Conservation (phyloP, 805 yeast species). For the Danielia reshetovae region DNA sequence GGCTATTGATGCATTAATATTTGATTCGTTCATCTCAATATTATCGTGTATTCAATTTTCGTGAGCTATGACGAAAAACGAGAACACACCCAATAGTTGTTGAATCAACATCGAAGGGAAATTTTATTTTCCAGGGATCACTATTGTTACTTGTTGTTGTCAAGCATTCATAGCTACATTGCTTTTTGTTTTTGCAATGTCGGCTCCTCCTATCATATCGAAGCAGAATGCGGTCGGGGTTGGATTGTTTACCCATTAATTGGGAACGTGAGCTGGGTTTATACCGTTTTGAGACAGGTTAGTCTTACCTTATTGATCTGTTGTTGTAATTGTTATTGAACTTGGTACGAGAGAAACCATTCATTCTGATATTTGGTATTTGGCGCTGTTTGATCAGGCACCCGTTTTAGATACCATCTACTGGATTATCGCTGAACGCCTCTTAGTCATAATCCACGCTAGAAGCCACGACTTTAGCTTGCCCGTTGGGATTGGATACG, state of each 20-base stretch:
- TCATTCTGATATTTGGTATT: not conserved
- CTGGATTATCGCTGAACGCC: conserved; percentile 48
- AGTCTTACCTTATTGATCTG: conserved; percentile 41
- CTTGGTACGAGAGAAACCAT: not conserved
- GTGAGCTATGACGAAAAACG: too few species aligned
- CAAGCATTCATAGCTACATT: conserved; percentile 36
- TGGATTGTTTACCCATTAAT: conserved; percentile 46
- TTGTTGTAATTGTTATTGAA: not conserved
- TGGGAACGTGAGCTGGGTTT: conserved; percentile 43
- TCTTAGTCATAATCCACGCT: conserved; percentile 23
- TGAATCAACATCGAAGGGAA: too few species aligned
- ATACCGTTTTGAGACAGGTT: conserved; percentile 46
- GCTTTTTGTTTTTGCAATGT: conserved; percentile 46
- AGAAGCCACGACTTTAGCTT: conserved; percentile 1
- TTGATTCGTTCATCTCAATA: too few species aligned
- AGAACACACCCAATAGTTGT: too few species aligned
- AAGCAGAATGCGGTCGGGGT: conserved; percentile 43
- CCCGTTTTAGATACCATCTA: conserved; percentile 48
- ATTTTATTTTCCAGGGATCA: too few species aligned
- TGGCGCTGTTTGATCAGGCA: conserved; percentile 30
- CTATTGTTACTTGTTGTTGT: conserved; percentile 34
- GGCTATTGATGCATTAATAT: too few species aligned
- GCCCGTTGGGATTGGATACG: not conserved
- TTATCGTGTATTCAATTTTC: too few species aligned
- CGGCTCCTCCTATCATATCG: conserved; percentile 50